Evolutionary conservation across 768 basidiomycete genomes (phyloP).

Genomic region (Pisolithus sp.): DNA sequence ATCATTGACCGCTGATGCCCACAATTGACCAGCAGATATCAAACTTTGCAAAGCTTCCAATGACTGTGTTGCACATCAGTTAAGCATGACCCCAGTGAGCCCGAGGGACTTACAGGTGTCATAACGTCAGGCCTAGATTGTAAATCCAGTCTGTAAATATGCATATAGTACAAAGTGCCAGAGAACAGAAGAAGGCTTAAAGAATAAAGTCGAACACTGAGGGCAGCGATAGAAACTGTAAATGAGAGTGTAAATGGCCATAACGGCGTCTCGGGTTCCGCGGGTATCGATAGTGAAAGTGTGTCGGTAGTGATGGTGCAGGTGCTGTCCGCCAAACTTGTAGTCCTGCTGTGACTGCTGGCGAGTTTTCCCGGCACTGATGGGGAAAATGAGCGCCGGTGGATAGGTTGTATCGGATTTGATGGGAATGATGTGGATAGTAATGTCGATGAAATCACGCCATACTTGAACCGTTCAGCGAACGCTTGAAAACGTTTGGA

Average conservation of each 20-base stretch:
- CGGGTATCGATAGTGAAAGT: constrained; percentile 20
- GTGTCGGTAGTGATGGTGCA: constrained; percentile 8
- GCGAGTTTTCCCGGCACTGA: constrained; percentile 43
- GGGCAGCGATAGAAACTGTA: constrained; percentile 33
- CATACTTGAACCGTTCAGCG: constrained; percentile 79
- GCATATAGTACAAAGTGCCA: constrained; percentile 34
- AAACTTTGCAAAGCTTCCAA: constrained; percentile 61
- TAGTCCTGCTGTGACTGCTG: constrained; percentile 33
- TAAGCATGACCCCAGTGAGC: not conserved
- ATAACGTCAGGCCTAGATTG: constrained; percentile 41
- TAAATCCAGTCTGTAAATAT: constrained; percentile 29
- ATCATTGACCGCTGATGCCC: constrained; percentile 72
- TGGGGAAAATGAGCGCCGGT: constrained; percentile 29
- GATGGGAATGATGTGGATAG: constrained; percentile 53
- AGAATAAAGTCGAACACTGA: constrained; percentile 40
- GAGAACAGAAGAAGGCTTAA: constrained; percentile 34
- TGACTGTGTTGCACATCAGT: constrained; percentile 37
- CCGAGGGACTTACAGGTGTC: constrained; percentile 41
- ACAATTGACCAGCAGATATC: constrained; percentile 57
- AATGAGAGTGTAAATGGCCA: constrained; percentile 36
- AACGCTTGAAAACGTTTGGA: constrained; percentile 43
- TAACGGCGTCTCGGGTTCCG: constrained; percentile 31
- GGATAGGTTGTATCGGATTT: constrained; percentile 25
- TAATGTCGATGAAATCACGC: constrained; percentile 72
- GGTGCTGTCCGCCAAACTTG: constrained; percentile 31